Conservation (phyloP, 306 rosid species). For the Fagus sylvatica region DNA sequence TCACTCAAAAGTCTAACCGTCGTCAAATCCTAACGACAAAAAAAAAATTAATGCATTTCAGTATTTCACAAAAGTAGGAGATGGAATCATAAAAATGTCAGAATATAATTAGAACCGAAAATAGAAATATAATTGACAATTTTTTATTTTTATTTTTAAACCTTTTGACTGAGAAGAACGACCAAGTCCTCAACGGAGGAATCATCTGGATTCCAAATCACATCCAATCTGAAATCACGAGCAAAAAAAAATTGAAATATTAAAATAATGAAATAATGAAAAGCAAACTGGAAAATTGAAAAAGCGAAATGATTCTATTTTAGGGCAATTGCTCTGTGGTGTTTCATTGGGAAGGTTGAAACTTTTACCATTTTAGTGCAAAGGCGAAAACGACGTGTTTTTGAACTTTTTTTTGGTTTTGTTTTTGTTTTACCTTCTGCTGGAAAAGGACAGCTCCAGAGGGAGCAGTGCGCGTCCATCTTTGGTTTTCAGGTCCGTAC, state of each 20-base stretch:
- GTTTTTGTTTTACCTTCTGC: conserved; percentile 33
- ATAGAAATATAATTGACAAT: no score
- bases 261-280: not conserved
- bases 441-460: conserved; percentile 40
- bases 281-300: not conserved
- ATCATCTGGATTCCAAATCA: conserved; percentile 38
- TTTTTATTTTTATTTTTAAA: not conserved
- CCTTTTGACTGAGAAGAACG: conserved; percentile 36
- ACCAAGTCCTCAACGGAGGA: conserved; percentile 41
- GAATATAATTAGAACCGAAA: no score
- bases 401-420: not conserved
- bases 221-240: conserved; percentile 35
- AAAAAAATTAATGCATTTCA: not conserved
- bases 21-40: conserved; percentile 33
- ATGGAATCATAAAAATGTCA: no score
- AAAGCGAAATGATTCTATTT: conserved; percentile 10
- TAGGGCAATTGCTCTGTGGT: conserved; percentile 8
- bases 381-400: conserved; percentile 33
- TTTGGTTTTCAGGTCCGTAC: conserved; percentile 44
- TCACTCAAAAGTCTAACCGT: conserved; percentile 34
- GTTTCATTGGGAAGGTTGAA: conserved; percentile 12
- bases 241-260: not conserved
- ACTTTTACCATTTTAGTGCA: conserved; percentile 20
- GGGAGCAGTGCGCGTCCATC: conserved; percentile 37
- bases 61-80: no score